phyloP scores from a whole-genome alignment of 1,284 basidiomycete genomes.

The Tylopilus sp. region DNA sequence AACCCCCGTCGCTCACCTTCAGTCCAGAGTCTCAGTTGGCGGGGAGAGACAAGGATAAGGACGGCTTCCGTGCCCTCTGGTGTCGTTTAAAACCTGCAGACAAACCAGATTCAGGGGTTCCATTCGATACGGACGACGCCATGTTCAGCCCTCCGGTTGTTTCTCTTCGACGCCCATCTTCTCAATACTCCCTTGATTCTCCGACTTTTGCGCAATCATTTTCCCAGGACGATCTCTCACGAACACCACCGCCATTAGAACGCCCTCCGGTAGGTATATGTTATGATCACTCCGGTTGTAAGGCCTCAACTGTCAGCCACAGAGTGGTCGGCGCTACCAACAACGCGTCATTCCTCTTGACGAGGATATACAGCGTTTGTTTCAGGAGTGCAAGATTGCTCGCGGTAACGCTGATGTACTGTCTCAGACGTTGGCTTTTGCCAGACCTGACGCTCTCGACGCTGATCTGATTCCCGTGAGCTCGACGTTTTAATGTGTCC shows the following conservation, averaged over 20 bases:
- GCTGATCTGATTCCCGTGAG: conserved; percentile 60
- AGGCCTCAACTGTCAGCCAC: neutral
- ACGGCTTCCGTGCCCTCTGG: conserved; percentile 65
- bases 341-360: conserved; percentile 64
- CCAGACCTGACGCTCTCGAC: conserved; percentile 62
- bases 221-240: conserved; percentile 23
- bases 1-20: neutral
- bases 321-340: conserved; percentile 16
- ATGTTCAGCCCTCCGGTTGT: conserved; percentile 67
- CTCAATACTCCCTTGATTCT: conserved; percentile 30
- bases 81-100: conserved; percentile 61
- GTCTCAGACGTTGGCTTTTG: conserved; percentile 58
- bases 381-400: conserved; percentile 76
- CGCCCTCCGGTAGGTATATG: conserved; percentile 19
- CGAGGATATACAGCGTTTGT: conserved; percentile 72
- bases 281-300: neutral
- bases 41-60: conserved; percentile 40
- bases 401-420: conserved; percentile 67
- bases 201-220: conserved; percentile 26
- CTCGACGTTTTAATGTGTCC: neutral
- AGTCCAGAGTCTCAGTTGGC: conserved; percentile 26
- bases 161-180: conserved; percentile 23
- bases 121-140: conserved; percentile 68
- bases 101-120: conserved; percentile 72
- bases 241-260: conserved; percentile 20